Percentiles rank a stretch among this genome's conserved stretches.
These are phyloP conservation scores for Pythium volutum DNA, from an alignment of 352 stramenopile species.

Conservation along the genomic window DNA sequence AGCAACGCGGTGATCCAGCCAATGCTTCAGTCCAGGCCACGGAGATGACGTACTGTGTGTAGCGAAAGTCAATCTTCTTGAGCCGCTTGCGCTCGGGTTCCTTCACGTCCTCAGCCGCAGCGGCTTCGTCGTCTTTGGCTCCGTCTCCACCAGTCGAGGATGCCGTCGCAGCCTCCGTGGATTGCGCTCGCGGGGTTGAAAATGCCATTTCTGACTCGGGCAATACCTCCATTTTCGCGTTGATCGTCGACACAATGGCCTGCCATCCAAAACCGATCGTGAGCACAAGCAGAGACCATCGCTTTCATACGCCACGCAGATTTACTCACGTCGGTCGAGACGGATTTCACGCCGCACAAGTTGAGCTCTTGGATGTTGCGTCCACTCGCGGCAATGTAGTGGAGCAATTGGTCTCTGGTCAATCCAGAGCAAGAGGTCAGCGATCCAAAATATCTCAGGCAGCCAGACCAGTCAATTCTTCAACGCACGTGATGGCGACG, in stretches of 20 bases:
- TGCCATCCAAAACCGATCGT: conserved; percentile 6
- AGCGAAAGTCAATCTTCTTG: conserved; percentile 89
- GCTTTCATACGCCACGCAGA: neutral
- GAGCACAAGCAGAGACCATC: neutral
- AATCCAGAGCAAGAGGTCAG: neutral
- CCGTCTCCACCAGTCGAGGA: conserved; percentile 6
- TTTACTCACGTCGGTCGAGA: conserved; percentile 64
- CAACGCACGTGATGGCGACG: conserved; percentile 73
- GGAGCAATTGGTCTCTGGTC: conserved; percentile 72
- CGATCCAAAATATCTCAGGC: neutral
- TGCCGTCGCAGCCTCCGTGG: neutral
- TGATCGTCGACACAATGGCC: conserved; percentile 71
- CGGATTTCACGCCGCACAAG: conserved; percentile 83
- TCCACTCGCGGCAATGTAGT: conserved; percentile 64
- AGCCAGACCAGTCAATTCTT: neutral
- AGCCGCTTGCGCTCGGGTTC: conserved; percentile 81
- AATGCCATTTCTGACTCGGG: conserved; percentile 29
- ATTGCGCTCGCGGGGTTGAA: neutral
- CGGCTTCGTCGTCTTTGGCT: conserved; percentile 24
- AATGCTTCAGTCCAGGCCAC: neutral
- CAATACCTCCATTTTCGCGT: conserved; percentile 69
- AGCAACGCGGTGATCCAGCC: neutral
- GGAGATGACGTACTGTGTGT: conserved; percentile 64
- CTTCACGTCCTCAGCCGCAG: conserved; percentile 31
- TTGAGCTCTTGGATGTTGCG: conserved; percentile 87